Conservation (phyloP, 768 basidiomycete species). For the Tremella fuciformis region DNA sequence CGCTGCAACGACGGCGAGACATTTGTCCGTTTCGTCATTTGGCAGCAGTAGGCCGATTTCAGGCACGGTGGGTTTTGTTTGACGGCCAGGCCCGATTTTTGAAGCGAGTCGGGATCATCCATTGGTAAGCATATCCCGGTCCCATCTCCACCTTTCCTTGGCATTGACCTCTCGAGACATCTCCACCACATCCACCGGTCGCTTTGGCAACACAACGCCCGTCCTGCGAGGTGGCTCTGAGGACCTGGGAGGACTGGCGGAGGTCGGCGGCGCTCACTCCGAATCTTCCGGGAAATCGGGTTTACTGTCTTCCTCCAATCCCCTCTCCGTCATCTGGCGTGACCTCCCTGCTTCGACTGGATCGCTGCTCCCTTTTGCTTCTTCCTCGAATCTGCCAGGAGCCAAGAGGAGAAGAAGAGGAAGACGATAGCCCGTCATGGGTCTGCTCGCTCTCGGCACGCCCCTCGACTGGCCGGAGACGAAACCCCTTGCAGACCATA, state of each 20-base stretch:
- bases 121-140: neutral
- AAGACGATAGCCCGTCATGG: constrained; percentile 60
- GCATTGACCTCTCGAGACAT: neutral
- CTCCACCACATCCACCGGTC: neutral
- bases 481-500: constrained; percentile 80
- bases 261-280: neutral
- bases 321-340: neutral
- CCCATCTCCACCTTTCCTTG: neutral
- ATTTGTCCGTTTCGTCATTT: too few relatives aligned
- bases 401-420: too few relatives aligned
- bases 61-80: too few relatives aligned
- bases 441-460: constrained; percentile 86
- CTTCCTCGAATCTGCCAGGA: neutral
- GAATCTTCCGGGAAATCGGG: constrained; percentile 1
- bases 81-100: too few relatives aligned
- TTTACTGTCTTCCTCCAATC: neutral
- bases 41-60: too few relatives aligned
- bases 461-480: constrained; percentile 89
- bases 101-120: too few relatives aligned
- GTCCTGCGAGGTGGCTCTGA: too few relatives aligned
- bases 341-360: neutral
- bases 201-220: neutral
- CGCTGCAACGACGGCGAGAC: too few relatives aligned
- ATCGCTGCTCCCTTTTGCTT: neutral
- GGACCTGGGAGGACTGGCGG: too few relatives aligned